A percentile compares a stretch with the other conserved stretches of the same genome.
Conservation (phyloP, 2,329 filamentous ascomycete genomes). For the Sphaerulina vaccinii region DNA sequence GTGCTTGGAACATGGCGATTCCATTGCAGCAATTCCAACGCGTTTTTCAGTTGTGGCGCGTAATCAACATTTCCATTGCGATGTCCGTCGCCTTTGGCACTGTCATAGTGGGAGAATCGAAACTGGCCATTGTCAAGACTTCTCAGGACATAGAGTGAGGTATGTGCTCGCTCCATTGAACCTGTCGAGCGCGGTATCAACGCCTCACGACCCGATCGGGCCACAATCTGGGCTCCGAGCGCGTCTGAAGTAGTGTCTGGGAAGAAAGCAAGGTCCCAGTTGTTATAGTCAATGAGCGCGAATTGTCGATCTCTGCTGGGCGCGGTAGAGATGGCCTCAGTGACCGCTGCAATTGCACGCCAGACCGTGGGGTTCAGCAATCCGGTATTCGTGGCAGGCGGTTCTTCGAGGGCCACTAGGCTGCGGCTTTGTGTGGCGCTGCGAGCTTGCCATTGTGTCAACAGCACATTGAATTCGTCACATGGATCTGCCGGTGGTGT, state of each 20-base stretch:
- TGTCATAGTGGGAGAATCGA: background rate
- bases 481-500: no score
- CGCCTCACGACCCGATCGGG: background rate
- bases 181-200: background rate
- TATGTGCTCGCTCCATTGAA: background rate
- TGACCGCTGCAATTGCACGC: conserved; percentile 5
- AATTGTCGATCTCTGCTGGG: no score
- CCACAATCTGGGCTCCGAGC: background rate
- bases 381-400: no score
- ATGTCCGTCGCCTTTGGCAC: background rate
- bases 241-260: no score
- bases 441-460: no score
- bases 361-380: background rate
- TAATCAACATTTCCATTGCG: background rate
- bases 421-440: no score
- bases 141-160: background rate
- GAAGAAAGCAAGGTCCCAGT: no score
- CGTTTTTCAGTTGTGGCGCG: background rate
- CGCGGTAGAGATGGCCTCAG: background rate
- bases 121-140: background rate
- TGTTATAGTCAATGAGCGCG: background rate
- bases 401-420: no score
- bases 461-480: no score
- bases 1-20: background rate
- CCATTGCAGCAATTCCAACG: background rate